A percentile compares a stretch with the other conserved stretches of the same genome.
Evolutionary conservation across 2,329 filamentous ascomycete genomes (phyloP).

Genomic region (Botrytis sinoallii): DNA sequence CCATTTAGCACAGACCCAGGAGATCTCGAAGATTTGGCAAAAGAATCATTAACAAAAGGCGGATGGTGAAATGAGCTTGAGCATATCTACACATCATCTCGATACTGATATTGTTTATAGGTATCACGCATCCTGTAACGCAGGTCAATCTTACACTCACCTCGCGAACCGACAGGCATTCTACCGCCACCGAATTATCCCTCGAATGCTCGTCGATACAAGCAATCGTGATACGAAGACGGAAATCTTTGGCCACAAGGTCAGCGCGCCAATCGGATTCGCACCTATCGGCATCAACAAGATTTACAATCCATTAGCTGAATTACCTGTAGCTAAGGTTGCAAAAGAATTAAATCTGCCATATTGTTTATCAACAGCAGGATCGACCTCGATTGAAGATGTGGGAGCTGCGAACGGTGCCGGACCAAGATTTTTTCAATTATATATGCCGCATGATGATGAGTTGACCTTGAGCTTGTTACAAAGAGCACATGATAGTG

Average conservation of each 20-base stretch:
- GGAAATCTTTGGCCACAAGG: conserved; percentile 57
- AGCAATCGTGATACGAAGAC: conserved; percentile 53
- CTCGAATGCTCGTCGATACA: conserved; percentile 59
- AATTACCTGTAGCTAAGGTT: conserved; percentile 57
- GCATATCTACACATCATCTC: neutral
- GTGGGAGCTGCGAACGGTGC: conserved; percentile 54
- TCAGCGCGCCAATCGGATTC: conserved; percentile 60
- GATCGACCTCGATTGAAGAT: conserved; percentile 50
- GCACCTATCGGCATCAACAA: conserved; percentile 64
- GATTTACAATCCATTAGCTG: conserved; percentile 58
- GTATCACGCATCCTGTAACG: conserved; percentile 56
- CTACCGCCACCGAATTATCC: conserved; percentile 60
- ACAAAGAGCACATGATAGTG: conserved; percentile 50
- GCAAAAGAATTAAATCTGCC: conserved; percentile 55
- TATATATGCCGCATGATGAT: conserved; percentile 63
- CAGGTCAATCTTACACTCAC: conserved; percentile 50
- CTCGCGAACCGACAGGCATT: conserved; percentile 62
- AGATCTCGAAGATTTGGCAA: conserved; percentile 57
- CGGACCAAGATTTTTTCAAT: conserved; percentile 56
- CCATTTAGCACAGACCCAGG: conserved; percentile 55
- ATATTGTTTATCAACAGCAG: conserved; percentile 59
- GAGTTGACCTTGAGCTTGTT: conserved; percentile 55
- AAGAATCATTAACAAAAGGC: conserved; percentile 52
- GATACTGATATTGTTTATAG: conserved; percentile 23
- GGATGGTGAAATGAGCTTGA: conserved; percentile 45